Evolutionary conservation across 352 stramenopile genomes (phyloP).

Genomic region (Globisporangium parvum): DNA sequence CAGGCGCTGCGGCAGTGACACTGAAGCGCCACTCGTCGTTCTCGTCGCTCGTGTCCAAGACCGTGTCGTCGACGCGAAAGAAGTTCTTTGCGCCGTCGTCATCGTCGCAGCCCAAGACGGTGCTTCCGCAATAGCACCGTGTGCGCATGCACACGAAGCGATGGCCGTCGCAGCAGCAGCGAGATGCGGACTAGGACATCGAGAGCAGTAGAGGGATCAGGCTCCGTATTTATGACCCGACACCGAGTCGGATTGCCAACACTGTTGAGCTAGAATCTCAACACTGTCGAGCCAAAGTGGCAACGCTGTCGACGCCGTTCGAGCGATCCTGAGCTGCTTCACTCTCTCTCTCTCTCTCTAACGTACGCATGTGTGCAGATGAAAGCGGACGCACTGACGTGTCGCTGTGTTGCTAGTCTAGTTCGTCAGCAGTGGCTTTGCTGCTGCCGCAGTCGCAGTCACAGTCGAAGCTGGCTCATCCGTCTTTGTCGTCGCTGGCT

Average conservation of each 20-base stretch:
- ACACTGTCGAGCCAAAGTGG: background rate
- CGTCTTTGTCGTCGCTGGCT: background rate
- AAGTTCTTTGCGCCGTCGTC: conserved; percentile 21
- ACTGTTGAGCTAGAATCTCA: background rate
- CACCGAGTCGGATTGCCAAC: background rate
- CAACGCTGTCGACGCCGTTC: background rate
- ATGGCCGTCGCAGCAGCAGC: background rate
- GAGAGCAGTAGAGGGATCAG: background rate
- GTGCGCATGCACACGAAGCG: background rate
- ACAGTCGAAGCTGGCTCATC: background rate
- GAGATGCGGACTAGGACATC: too few relatives aligned
- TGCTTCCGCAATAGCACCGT: conserved; percentile 8
- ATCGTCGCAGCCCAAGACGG: conserved; percentile 5
- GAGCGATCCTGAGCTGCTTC: background rate
- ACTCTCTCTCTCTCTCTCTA: background rate
- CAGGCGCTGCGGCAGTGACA: background rate
- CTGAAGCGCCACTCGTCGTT: conserved; percentile 21
- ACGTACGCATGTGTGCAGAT: background rate
- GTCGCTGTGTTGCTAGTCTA: background rate
- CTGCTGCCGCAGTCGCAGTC: background rate
- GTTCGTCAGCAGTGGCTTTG: conserved; percentile 1
- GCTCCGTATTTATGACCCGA: background rate
- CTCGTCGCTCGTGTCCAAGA: conserved; percentile 46
- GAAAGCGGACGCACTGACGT: too few relatives aligned
- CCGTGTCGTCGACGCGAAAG: conserved; percentile 51